phyloP scores from a whole-genome alignment of 495 filamentous ascomycete species.

The Xylaria scruposa region DNA sequence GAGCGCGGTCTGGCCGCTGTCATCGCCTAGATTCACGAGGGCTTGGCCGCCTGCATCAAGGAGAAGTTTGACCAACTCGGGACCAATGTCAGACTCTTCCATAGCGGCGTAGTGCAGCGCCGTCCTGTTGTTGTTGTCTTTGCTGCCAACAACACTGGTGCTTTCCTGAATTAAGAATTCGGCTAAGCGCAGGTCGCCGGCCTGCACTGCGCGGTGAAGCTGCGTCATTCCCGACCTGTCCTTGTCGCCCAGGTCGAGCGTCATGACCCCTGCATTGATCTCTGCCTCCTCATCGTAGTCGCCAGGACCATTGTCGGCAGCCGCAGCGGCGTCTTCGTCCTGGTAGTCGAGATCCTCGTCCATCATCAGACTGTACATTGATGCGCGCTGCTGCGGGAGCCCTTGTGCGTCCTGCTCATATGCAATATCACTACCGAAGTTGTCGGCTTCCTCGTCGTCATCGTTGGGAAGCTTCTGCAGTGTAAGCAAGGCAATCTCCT shows the following conservation, averaged over 20 bases:
- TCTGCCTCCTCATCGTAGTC: too few species aligned
- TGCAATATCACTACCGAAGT: constrained; percentile 41
- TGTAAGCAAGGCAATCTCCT: constrained; percentile 45
- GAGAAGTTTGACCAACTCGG: too few species aligned
- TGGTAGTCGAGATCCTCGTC: constrained; percentile 41
- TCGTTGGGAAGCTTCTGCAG: constrained; percentile 45
- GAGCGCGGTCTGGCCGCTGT: not conserved
- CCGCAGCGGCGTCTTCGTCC: too few species aligned
- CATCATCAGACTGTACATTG: constrained; percentile 45
- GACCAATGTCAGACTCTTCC: too few species aligned
- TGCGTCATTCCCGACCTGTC: constrained; percentile 38
- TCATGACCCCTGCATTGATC: too few species aligned
- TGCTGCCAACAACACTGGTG: constrained; percentile 33
- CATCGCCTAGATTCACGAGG: not conserved
- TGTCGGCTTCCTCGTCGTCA: constrained; percentile 34
- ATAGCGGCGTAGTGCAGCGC: constrained; percentile 26
- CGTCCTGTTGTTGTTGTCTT: constrained; percentile 39
- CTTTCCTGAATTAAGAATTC: constrained; percentile 37
- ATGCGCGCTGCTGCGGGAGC: constrained; percentile 33
- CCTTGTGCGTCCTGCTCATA: constrained; percentile 37
- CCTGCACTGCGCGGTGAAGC: constrained; percentile 42
- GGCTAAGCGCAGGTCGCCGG: constrained; percentile 34
- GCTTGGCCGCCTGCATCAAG: not conserved
- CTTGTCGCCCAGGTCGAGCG: constrained; percentile 42
- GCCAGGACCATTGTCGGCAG: too few species aligned